These are phyloP conservation scores for Lathyrus sativus DNA, from an alignment of 306 rosid genomes.

Conservation along the genomic window DNA sequence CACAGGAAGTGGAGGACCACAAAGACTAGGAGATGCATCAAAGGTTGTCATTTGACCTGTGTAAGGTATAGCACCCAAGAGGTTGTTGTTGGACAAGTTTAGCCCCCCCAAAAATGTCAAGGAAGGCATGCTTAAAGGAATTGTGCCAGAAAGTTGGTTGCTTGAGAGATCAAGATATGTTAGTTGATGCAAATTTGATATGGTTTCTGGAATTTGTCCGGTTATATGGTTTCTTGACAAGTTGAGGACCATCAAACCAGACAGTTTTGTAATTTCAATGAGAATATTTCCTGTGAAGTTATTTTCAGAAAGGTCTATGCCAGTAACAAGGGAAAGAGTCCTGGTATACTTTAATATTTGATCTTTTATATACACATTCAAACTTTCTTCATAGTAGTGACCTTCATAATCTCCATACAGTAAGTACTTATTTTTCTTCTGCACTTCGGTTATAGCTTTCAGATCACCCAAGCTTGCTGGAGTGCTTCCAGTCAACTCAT, in stretches of 20 bases:
- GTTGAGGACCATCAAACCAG: neutral
- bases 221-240: conserved; percentile 8
- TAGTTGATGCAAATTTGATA: conserved; percentile 36
- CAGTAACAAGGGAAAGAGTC: conserved; percentile 16
- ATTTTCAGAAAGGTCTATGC: conserved; percentile 8
- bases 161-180: conserved; percentile 50
- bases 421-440: neutral
- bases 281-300: conserved; percentile 10
- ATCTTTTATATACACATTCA: neutral
- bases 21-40: too few relatives aligned
- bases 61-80: neutral
- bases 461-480: conserved; percentile 1
- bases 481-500: neutral
- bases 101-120: neutral
- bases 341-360: neutral
- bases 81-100: neutral
- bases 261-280: conserved; percentile 5
- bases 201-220: neutral
- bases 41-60: neutral
- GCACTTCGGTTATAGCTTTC: neutral
- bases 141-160: too few relatives aligned
- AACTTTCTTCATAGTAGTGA: conserved; percentile 18
- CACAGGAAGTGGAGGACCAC: too few relatives aligned
- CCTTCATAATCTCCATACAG: neutral
- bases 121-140: too few relatives aligned